Conservation (phyloP, 495 filamentous ascomycete genomes). For the Aspergillus kassunensis region DNA sequence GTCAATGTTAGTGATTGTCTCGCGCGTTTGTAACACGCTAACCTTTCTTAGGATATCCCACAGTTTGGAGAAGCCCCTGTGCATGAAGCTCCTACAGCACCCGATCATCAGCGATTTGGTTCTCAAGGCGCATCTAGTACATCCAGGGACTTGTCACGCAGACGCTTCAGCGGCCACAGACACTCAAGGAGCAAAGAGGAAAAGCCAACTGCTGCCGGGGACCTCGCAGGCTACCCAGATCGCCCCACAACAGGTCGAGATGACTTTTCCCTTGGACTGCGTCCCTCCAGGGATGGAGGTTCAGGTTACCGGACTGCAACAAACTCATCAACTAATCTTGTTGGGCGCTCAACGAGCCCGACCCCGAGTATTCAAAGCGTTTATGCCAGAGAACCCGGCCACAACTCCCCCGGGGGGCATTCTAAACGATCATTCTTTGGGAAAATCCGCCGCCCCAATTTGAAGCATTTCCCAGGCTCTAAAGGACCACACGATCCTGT, state of each 20-base stretch:
- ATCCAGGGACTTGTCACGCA: conserved; percentile 50
- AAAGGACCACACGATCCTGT: conserved; percentile 41
- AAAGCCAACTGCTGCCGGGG: conserved; percentile 44
- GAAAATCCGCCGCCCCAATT: conserved; percentile 57
- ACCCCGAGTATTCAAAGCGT: conserved; percentile 64
- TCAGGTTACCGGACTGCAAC: conserved; percentile 40
- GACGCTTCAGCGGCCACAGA: conserved; percentile 69
- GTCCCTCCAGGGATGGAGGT: conserved; percentile 45
- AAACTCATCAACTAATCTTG: conserved; percentile 45
- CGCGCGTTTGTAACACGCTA: background rate
- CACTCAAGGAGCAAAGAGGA: conserved; percentile 72
- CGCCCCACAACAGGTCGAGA: conserved; percentile 66
- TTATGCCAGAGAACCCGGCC: conserved; percentile 44
- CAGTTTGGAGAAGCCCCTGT: conserved; percentile 82
- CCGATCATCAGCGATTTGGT: conserved; percentile 62
- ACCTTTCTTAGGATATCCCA: conserved; percentile 59
- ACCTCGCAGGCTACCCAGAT: conserved; percentile 40
- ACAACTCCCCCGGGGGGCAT: conserved; percentile 56
- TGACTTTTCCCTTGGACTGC: conserved; percentile 55
- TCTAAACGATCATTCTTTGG: conserved; percentile 64
- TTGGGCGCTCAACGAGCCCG: conserved; percentile 65
- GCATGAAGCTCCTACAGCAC: conserved; percentile 63
- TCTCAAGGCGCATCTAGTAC: conserved; percentile 30
- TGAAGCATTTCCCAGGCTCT: conserved; percentile 55
- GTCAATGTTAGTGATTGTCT: conserved; percentile 54